These are phyloP conservation scores for Trametes hirsuta DNA, from an alignment of 1,284 basidiomycete genomes.

Conservation along the genomic window DNA sequence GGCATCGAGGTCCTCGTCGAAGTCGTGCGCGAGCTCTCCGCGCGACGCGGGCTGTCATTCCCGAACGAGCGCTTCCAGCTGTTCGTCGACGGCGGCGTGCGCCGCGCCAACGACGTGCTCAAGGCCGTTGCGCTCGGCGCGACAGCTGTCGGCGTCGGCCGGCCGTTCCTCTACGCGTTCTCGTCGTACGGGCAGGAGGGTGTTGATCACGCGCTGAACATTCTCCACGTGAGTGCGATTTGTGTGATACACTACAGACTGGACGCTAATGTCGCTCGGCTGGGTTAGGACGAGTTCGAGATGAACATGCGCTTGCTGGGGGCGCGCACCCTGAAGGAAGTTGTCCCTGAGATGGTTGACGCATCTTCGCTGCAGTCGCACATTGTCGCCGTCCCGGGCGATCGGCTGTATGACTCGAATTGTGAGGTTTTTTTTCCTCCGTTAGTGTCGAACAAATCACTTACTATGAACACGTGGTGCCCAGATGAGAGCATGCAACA, in stretches of 20 bases:
- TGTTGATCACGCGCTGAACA: conserved; percentile 76
- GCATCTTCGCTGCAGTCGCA: conserved; percentile 69
- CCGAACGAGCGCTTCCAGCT: conserved; percentile 81
- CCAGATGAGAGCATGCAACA: conserved; percentile 51
- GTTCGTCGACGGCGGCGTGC: conserved; percentile 92
- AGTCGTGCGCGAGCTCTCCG: conserved; percentile 78
- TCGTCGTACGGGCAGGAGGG: conserved; percentile 87
- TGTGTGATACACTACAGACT: neutral
- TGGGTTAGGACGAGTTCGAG: conserved; percentile 84
- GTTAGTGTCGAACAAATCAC: neutral
- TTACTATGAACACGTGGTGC: neutral
- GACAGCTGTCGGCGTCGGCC: conserved; percentile 81
- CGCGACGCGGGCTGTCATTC: conserved; percentile 60
- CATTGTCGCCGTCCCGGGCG: conserved; percentile 64
- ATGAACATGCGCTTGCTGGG: conserved; percentile 92
- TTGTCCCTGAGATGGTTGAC: conserved; percentile 90
- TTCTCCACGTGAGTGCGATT: conserved; percentile 64
- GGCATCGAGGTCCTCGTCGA: conserved; percentile 90
- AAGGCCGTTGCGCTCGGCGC: conserved; percentile 93
- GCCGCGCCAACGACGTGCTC: conserved; percentile 87
- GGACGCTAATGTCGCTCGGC: neutral
- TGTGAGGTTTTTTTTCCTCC: conserved; percentile 55
- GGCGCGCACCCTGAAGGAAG: conserved; percentile 75
- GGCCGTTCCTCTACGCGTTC: conserved; percentile 90
- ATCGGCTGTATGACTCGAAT: conserved; percentile 76